Base-by-base conservation (phyloP, 129 eudicot genomes). In the Gnaphalium uliginosum region DNA sequence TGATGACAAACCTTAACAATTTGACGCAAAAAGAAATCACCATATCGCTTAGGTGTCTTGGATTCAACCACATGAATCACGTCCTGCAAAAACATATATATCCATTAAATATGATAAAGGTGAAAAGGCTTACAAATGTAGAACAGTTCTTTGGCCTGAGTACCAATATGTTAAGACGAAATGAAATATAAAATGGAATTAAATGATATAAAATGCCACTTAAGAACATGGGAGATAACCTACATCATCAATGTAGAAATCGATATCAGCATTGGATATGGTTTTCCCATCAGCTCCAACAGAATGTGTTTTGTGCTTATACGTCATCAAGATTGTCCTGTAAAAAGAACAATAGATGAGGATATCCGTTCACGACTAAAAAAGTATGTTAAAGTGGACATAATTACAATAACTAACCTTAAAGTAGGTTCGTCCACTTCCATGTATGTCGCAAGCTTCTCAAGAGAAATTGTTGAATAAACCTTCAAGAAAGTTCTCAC, bases 321-420 rank as follows among this genome's bases (percentile, higher is more conserved):
- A 94, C 35, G 96, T 82, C 99, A 94, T 89, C 91, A 94, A 86
- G 68, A 91, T 91, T 74, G 97, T 84, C 84, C 99, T 94, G 92
- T 57, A 50, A 79, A 73, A 33, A 22, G 72, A 62, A 6, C 43
- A 64, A 29, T 17, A 43, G 46, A 77, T 30, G 43, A 71, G 67
- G 17, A 46, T 46, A 46, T 46, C 18, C 17, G 29, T 72, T 74
- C 33, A 78, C n/a, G 53, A 33, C 17, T 39, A 39, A 39, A 24
- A n/a, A 64, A 22, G 60, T 8, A 75, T 48, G 19, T 39, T 19
- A 39, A 2, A 33, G 51, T 13, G 4, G 8, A 27, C 4, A 53
- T 57, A 21, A 63, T 22, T 26, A 56, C 24, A 41, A 65, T 30
- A 79, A 61, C 83, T 50, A 33, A 91, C 99, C 99, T 91, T 73